Percentiles rank a stretch among this genome's conserved stretches.
phyloP scores from a whole-genome alignment of 2,329 filamentous ascomycete genomes.

The Bisporella sp. region DNA sequence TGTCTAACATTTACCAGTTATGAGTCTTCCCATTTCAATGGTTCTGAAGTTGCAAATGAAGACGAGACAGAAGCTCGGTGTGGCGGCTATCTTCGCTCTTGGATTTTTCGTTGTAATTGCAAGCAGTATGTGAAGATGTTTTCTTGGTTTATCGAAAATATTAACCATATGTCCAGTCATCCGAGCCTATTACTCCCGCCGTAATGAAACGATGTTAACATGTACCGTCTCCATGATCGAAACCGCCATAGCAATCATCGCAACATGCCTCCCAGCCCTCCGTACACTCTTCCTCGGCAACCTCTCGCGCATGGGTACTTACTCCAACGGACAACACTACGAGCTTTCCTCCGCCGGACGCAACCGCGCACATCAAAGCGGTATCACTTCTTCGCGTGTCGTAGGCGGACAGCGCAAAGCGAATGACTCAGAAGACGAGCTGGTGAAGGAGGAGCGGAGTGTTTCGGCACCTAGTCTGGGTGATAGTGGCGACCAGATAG shows the following conservation, averaged over 20 bases:
- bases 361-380: not conserved
- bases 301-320: conserved; percentile 1
- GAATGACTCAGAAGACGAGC: conserved; percentile 4
- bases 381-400: not conserved
- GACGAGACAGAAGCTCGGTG: no score
- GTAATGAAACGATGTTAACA: conserved; percentile 30
- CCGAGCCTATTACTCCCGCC: conserved; percentile 29
- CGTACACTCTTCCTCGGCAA: conserved; percentile 5
- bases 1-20: no score
- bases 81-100: no score
- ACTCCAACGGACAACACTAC: conserved; percentile 7
- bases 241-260: conserved; percentile 33
- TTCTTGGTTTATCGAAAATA: no score
- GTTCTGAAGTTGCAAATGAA: no score
- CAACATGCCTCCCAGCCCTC: conserved; percentile 17
- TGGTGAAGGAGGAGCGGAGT: conserved; percentile 1
- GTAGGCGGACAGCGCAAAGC: not conserved
- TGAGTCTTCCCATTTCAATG: no score
- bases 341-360: conserved; percentile 8
- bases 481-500: not conserved
- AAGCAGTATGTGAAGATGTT: no score
- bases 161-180: conserved; percentile 21
- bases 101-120: no score
- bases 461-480: not conserved
- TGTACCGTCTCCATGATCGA: conserved; percentile 34